Base-by-base conservation (phyloP, 2,329 filamentous ascomycete genomes). In the Penicillium sp. region DNA sequence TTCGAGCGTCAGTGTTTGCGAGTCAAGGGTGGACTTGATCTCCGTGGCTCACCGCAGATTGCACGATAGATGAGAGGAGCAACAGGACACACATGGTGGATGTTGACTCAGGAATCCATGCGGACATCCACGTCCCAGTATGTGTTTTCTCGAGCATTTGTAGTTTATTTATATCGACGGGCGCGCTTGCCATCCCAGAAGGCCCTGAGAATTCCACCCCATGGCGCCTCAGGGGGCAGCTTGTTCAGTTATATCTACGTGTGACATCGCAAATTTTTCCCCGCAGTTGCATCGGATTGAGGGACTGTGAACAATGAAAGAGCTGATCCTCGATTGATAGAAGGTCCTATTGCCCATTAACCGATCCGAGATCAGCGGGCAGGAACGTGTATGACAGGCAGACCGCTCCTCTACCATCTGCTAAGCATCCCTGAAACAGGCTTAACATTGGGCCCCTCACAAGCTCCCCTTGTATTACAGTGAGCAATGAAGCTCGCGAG, bases 51-150 rank as follows among this genome's bases (percentile, higher is more conserved):
- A 79, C 77, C 9, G 75, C 64, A 19, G 79, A 81, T 56, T 81
- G 78, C 6, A 79, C 78, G 46, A 78, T 74, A 19, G 79, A 79
- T 63, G 78, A 81, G 18, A 81, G 49, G 24, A 81, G 63, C 6
- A 82, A 71, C 27, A 81, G 66, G 14, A 77, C 63, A 0, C 78
- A 76, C 7, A 82, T 64, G 1, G 64, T 70, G 13, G 67, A 13
- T 0, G 77, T 79, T 3, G 76, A 79, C 64, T 80, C 71, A 19
- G 79, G 79, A 5, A 81, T 77, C 77, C 44, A 79, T 2, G 79
- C 78, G 43, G 79, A 78, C 58, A 81, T 65, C 79, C 79, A 81
- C 3, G 78, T 81, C 11, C 78, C 79, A 7, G 79, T 81, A 6
- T 59, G 57, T 6, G 75, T 70, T 56, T 68, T 74, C 49, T 61